A percentile compares a stretch with the other conserved stretches of the same genome.
These are phyloP conservation scores for Arthrobotrys pseudoclavata DNA, from an alignment of 2,329 filamentous ascomycete species.

Conservation along the genomic window DNA sequence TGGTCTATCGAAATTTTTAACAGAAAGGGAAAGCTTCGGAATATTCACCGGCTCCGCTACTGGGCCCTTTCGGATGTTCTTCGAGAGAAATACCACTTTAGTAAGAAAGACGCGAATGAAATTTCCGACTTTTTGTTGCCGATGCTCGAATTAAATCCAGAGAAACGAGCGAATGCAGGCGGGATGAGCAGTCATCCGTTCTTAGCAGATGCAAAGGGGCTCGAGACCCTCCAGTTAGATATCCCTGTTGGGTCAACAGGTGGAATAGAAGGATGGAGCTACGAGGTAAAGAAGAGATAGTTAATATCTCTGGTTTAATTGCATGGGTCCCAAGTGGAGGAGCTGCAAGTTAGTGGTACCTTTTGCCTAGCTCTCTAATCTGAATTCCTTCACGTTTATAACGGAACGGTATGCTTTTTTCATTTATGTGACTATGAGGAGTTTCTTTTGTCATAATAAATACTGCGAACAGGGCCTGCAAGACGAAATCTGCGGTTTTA, in stretches of 20 bases:
- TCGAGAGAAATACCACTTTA: slow-evolving; percentile 96
- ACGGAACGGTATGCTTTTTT: slow-evolving; percentile 16
- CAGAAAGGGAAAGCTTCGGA: slow-evolving; percentile 93
- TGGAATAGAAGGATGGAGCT: slow-evolving; percentile 93
- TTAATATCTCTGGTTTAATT: slow-evolving; percentile 13
- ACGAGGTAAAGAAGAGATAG: slow-evolving; percentile 79
- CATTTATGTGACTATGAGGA: slow-evolving; percentile 49
- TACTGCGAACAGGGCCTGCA: slow-evolving; percentile 41
- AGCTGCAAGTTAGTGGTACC: slow-evolving; percentile 41
- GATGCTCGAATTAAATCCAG: slow-evolving; percentile 90
- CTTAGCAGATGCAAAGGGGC: slow-evolving; percentile 86
- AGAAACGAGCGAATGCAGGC: slow-evolving; percentile 91
- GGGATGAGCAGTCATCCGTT: slow-evolving; percentile 91
- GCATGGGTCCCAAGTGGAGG: slow-evolving; percentile 49
- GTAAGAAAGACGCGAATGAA: slow-evolving; percentile 81
- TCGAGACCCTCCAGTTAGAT: slow-evolving; percentile 82
- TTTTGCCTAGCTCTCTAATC: slow-evolving; percentile 22
- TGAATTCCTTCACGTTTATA: slow-evolving; percentile 1
- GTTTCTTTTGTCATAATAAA: slow-evolving; percentile 56
- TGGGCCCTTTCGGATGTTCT: slow-evolving; percentile 95
- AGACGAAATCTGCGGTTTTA: slow-evolving; percentile 38
- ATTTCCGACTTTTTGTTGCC: slow-evolving; percentile 87
- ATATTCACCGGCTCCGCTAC: slow-evolving; percentile 95
- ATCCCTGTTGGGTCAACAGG: slow-evolving; percentile 84
- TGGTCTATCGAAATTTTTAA: slow-evolving; percentile 99